These are phyloP conservation scores for Paecilomyces niveus DNA, from an alignment of 2,329 filamentous ascomycete genomes.

Conservation along the genomic window DNA sequence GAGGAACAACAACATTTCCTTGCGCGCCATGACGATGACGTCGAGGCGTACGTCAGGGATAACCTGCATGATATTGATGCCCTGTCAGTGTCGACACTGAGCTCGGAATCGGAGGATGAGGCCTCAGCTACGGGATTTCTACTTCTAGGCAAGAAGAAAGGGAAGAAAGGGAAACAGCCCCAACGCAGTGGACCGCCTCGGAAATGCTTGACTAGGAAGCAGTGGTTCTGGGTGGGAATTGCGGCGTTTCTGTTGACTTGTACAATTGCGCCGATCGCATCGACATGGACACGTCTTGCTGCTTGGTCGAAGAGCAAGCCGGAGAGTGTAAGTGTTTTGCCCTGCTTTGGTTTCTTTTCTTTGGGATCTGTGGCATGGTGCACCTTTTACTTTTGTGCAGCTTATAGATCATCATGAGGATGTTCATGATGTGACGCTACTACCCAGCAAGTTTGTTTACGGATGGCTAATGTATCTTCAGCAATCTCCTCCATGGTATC, in stretches of 20 bases:
- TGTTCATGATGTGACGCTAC: neutral
- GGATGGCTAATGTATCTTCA: neutral
- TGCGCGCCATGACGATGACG: neutral
- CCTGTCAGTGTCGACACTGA: neutral
- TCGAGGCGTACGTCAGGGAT: neutral
- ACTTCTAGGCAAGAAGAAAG: neutral
- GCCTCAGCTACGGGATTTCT: neutral
- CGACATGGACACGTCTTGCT: neutral
- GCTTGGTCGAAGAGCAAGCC: neutral
- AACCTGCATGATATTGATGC: neutral
- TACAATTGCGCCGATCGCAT: neutral
- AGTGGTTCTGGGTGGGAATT: neutral
- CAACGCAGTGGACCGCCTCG: neutral
- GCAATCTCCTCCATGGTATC: conserved; percentile 58
- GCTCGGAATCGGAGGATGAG: neutral
- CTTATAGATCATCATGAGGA: neutral
- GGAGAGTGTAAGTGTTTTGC: neutral
- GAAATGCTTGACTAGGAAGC: neutral
- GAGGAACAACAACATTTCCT: neutral
- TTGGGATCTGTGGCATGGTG: too few species aligned
- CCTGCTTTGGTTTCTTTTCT: too few species aligned
- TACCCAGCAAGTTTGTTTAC: too few species aligned
- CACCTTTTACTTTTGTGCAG: neutral
- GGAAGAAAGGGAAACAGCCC: neutral
- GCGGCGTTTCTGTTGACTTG: neutral